Evolutionary conservation across 1,284 basidiomycete species (phyloP).

Genomic region (Cronartium ribicola): DNA sequence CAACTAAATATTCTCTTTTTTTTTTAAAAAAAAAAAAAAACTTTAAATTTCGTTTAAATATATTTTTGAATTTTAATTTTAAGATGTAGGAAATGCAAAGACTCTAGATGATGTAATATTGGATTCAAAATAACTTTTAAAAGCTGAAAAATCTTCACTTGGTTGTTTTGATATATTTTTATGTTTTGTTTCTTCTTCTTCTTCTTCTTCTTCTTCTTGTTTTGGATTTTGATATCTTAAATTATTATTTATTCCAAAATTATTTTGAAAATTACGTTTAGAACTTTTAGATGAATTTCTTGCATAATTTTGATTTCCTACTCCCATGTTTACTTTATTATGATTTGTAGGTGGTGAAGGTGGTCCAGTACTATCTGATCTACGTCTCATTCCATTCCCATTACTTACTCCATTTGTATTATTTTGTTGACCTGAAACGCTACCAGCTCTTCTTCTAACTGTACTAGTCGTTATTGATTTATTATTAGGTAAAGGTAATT

Average conservation of each 20-base stretch:
- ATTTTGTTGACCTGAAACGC: constrained; percentile 7
- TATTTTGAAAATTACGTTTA: constrained; percentile 6
- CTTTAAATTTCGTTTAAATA: no score
- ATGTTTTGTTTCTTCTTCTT: no score
- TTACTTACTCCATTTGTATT: not conserved
- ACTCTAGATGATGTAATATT: constrained; percentile 1
- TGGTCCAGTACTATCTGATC: constrained; percentile 18
- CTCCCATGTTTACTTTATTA: not conserved
- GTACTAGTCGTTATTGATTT: not conserved
- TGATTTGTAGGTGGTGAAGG: not conserved
- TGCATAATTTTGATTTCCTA: not conserved
- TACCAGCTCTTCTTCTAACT: constrained; percentile 26
- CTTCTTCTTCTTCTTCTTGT: not conserved
- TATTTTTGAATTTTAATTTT: no score
- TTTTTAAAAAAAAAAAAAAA: not conserved
- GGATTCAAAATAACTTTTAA: constrained; percentile 32
- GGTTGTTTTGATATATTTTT: constrained; percentile 22
- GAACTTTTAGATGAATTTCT: not conserved
- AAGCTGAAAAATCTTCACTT: constrained; percentile 37
- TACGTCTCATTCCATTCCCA: not conserved
- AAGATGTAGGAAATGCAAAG: constrained; percentile 26
- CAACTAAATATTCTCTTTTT: no score
- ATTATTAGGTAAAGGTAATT: constrained; percentile 1
- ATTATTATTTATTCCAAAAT: not conserved
- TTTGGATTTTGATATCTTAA: not conserved